Conservation (phyloP, 306 rosid species). For the Senna tora region DNA sequence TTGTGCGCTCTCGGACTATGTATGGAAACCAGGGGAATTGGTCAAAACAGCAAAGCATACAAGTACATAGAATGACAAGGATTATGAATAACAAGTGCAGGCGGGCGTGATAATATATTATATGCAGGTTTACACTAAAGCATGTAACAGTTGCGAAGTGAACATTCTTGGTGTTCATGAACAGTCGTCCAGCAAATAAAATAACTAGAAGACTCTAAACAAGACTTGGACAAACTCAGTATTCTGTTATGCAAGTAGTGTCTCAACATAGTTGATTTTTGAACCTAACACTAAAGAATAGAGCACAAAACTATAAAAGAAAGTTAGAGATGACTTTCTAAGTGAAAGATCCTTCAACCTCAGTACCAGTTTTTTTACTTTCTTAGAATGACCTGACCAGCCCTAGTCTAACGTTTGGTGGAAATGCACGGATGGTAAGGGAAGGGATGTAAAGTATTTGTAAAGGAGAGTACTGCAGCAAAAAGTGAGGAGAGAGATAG, state of each 20-base stretch:
- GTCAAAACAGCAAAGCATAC: conserved; percentile 12
- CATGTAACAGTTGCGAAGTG: neutral
- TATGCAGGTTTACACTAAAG: neutral
- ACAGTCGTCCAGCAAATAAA: neutral
- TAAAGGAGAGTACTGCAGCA: too few relatives aligned
- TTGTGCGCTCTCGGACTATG: conserved; percentile 98
- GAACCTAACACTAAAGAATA: neutral
- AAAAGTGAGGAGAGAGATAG: too few relatives aligned
- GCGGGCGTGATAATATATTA: neutral
- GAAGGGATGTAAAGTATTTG: too few relatives aligned
- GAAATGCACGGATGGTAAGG: too few relatives aligned
- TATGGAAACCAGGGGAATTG: conserved; percentile 22
- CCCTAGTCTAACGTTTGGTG: too few relatives aligned
- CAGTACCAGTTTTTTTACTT: too few relatives aligned
- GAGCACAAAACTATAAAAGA: neutral
- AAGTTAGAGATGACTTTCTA: neutral
- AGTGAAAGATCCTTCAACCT: too few relatives aligned
- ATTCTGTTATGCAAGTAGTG: neutral
- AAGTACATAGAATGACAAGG: too few relatives aligned
- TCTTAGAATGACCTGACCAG: neutral
- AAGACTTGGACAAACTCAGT: neutral
- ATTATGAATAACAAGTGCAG: too few relatives aligned
- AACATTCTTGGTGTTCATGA: neutral
- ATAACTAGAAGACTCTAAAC: neutral
- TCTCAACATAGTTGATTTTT: neutral